Evolutionary conservation across 2,329 filamentous ascomycete genomes (phyloP).

Genomic region (Exophiala oligosperma): DNA sequence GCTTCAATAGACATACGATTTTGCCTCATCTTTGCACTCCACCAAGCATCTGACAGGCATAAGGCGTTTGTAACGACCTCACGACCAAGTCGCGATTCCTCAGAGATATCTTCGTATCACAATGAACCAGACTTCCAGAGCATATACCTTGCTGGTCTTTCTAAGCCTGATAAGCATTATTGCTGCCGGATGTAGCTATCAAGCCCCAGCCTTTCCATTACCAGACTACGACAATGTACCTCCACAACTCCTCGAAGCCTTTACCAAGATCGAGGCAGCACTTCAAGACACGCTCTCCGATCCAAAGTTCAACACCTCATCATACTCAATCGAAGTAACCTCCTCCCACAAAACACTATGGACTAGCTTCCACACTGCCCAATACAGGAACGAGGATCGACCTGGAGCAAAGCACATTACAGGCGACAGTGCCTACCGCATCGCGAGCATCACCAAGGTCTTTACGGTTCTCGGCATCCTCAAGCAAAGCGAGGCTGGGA

Average conservation of each 20-base stretch:
- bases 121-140: background rate
- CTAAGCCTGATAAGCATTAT: background rate
- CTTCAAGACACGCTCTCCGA: background rate
- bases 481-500: constrained; percentile 31
- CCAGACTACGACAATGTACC: constrained; percentile 10
- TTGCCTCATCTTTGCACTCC: background rate
- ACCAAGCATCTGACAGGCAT: too few species aligned
- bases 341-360: constrained; percentile 21
- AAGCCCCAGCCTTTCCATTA: constrained; percentile 21
- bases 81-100: too few species aligned
- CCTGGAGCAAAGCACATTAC: constrained; percentile 24
- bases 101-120: background rate
- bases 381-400: constrained; percentile 14
- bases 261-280: constrained; percentile 8
- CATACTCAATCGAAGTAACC: constrained; percentile 28
- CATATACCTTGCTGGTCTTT: background rate
- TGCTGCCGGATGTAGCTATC: constrained; percentile 12
- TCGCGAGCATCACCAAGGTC: constrained; percentile 33
- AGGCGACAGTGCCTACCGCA: constrained; percentile 29
- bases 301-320: constrained; percentile 21
- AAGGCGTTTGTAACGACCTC: too few species aligned
- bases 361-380: constrained; percentile 25
- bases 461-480: constrained; percentile 33
- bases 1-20: background rate
- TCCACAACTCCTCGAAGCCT: constrained; percentile 8